phyloP scores from a whole-genome alignment of 441 rosid genomes.

The Raphanus hybrid region DNA sequence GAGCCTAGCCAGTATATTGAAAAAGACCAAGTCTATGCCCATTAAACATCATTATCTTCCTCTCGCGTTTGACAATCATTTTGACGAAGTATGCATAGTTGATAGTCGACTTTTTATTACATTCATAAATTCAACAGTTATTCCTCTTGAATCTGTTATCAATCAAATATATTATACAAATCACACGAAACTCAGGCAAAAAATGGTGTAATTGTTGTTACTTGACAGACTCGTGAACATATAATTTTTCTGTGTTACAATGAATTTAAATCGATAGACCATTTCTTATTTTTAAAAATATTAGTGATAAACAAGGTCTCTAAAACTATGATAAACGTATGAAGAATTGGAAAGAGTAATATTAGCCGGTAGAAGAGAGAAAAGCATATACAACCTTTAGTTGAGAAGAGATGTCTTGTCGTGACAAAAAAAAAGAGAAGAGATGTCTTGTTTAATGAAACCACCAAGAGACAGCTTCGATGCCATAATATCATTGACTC shows the following conservation, averaged over 20 bases:
- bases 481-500: constrained; percentile 29
- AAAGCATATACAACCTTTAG: background rate
- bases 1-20: background rate
- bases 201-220: background rate
- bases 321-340: background rate
- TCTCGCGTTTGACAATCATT: constrained; percentile 8
- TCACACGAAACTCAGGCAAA: background rate
- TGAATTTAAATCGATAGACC: background rate
- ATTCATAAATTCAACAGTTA: constrained; percentile 6
- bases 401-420: constrained; percentile 31
- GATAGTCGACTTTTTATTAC: background rate
- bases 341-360: background rate
- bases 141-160: constrained; percentile 3
- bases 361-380: background rate
- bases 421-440: too few relatives aligned
- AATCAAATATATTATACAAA: background rate
- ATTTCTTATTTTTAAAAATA: background rate
- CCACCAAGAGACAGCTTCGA: constrained; percentile 25
- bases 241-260: background rate
- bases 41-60: constrained; percentile 12
- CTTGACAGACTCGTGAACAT: background rate
- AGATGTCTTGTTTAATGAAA: constrained; percentile 33
- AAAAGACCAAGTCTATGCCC: constrained; percentile 1
- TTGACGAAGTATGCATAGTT: constrained; percentile 3
- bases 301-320: background rate